A percentile compares a stretch with the other conserved stretches of the same genome.
Evolutionary conservation across 352 stramenopile genomes (phyloP).

Genomic region (Phytopythium cucurbitacearum): DNA sequence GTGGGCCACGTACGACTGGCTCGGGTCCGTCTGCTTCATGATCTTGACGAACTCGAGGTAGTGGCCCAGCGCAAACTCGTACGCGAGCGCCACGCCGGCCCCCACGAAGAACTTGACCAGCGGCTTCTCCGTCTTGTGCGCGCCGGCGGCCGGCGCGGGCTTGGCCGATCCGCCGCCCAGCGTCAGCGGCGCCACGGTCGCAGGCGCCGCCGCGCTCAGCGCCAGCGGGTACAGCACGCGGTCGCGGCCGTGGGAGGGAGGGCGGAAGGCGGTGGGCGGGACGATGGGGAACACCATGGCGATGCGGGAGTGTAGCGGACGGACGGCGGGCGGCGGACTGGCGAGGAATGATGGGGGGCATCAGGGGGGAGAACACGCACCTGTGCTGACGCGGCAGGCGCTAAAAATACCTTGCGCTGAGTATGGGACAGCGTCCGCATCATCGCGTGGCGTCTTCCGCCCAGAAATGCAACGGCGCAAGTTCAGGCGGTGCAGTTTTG

Average conservation of each 20-base stretch:
- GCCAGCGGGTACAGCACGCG: conserved; percentile 12
- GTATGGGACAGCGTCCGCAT: no score
- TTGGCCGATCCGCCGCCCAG: conserved; percentile 14
- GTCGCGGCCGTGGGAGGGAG: background rate
- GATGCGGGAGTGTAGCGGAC: background rate
- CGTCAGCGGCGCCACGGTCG: conserved; percentile 9
- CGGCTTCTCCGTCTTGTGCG: conserved; percentile 42
- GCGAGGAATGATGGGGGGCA: background rate
- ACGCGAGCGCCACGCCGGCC: conserved; percentile 80
- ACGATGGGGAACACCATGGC: conserved; percentile 1
- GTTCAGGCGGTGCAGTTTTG: no score
- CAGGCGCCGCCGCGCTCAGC: conserved; percentile 12
- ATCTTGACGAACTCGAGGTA: conserved; percentile 95
- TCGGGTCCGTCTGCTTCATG: conserved; percentile 87
- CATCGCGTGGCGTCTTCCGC: no score
- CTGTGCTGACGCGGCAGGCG: no score
- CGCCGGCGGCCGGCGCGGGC: conserved; percentile 8
- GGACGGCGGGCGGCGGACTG: background rate
- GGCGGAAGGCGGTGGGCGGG: background rate
- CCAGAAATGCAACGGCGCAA: no score
- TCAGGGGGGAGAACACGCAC: no score
- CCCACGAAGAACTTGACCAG: conserved; percentile 82
- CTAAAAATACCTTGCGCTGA: no score
- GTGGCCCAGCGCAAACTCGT: conserved; percentile 88
- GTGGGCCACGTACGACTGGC: conserved; percentile 76